Evolutionary conservation across 352 stramenopile genomes (phyloP).

Genomic region (Phytophthora sp.): DNA sequence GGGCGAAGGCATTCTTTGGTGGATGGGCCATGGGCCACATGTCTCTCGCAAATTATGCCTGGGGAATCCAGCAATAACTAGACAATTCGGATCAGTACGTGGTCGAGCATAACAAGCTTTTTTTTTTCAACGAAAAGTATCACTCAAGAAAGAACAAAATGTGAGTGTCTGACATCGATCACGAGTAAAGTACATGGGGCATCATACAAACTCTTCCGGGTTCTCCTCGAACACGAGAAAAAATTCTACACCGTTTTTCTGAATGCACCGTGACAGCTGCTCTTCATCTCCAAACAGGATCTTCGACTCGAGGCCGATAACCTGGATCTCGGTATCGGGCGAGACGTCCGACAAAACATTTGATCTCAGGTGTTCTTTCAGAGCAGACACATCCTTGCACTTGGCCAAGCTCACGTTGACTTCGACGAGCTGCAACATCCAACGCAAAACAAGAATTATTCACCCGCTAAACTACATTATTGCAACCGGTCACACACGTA

Average conservation of each 20-base stretch:
- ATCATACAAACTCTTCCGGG: slow-evolving; percentile 31
- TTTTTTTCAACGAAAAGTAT: too few relatives aligned
- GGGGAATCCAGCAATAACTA: slow-evolving; percentile 18
- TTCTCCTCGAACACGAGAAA: slow-evolving; percentile 36
- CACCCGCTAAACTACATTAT: not conserved
- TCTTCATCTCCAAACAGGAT: slow-evolving; percentile 26
- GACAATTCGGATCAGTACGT: not conserved
- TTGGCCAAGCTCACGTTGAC: slow-evolving; percentile 24
- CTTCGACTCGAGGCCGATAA: slow-evolving; percentile 30
- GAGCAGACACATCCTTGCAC: slow-evolving; percentile 25
- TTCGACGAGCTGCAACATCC: slow-evolving; percentile 25
- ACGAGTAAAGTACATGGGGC: not conserved
- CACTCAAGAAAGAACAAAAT: not conserved
- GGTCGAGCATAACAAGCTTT: too few relatives aligned
- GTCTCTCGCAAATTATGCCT: slow-evolving; percentile 32
- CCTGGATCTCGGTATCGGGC: slow-evolving; percentile 14
- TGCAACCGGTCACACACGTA: slow-evolving; percentile 15
- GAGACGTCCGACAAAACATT: slow-evolving; percentile 24
- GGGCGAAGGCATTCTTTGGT: slow-evolving; percentile 19
- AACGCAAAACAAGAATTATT: not conserved
- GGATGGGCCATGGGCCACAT: slow-evolving; percentile 23
- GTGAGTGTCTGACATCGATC: not conserved
- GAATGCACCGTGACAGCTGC: slow-evolving; percentile 26
- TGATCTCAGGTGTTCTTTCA: slow-evolving; percentile 27
- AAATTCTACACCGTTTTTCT: slow-evolving; percentile 33